Base-by-base conservation (phyloP, 1,284 basidiomycete species). In the Acaromyces ingoldii region DNA sequence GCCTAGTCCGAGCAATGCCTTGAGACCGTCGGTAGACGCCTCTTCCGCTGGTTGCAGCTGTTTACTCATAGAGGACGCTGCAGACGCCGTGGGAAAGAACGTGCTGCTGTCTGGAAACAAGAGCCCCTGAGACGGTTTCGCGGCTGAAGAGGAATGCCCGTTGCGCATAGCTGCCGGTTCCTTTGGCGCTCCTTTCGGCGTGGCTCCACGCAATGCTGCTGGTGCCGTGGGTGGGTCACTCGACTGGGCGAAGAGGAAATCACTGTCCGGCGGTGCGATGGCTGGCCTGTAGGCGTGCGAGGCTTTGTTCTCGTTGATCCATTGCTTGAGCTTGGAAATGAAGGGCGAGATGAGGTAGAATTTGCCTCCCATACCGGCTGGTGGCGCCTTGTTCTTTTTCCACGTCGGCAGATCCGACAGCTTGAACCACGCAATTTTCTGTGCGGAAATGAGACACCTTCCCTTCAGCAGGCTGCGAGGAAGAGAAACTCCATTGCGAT, bases 371-470 rank as follows among this genome's bases (percentile, higher is more conserved):
- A 67, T 57, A 62, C 60, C 65, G 46, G 64, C 63, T 25, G 63
- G 62, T 82, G 26, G 84, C 34, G 67, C 72, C 78, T 84, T 87
- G 67, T 86, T 87, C 57, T 85, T 84, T 72, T 84, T 89, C 91
- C 91, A 98, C 0, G 89, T 91, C 0, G 95, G 95, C 21, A 99
- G 80, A 75, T 97, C 91, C 28, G 82, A 80, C 40, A 98, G 79
- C 57, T 80, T 85, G 76, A 96, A 97, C 95, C 95, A 99, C 70
- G 92, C 87, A 65, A 98, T 98, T 80, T 88, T 88, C 91, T 95
- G 54, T 40, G 13, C 29, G 2, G 25, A 25, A 19, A 26, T 2
- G 25, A 11, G 10, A 36, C 25, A 34, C 33, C 43, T 7, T 13
- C 6, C 36, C 13, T 19, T 51, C 19, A 62, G 2, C 10, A 5